A percentile compares a stretch with the other conserved stretches of the same genome.
These are phyloP conservation scores for Fremontodendron californicum DNA, from an alignment of 345 rosid species.

Conservation along the genomic window DNA sequence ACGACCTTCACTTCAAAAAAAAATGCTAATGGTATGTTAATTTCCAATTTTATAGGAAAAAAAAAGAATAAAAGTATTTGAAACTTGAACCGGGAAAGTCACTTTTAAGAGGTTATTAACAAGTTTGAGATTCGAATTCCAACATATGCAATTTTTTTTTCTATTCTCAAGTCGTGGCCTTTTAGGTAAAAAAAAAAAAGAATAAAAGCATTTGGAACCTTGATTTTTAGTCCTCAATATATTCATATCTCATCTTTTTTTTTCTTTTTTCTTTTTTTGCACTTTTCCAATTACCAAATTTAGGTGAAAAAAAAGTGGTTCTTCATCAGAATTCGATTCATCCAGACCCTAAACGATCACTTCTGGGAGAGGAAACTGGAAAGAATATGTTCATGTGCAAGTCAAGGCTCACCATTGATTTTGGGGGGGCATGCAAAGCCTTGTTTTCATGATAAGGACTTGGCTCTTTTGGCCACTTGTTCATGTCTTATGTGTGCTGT, in stretches of 20 bases:
- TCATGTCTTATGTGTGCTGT: not conserved
- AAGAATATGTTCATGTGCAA: not conserved
- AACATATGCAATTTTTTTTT: too few species aligned
- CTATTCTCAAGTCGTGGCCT: too few species aligned
- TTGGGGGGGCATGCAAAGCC: not conserved
- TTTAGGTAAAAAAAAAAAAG: too few species aligned
- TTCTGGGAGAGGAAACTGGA: too few species aligned
- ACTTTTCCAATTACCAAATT: not conserved
- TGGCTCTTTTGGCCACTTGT: not conserved
- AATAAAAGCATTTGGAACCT: too few species aligned
- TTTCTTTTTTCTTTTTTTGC: not conserved
- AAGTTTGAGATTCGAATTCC: too few species aligned
- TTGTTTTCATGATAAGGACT: not conserved
- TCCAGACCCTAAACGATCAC: not conserved
- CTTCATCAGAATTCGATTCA: constrained; percentile 9
- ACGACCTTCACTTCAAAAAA: not conserved
- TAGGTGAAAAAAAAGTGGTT: not conserved
- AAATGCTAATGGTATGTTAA: too few species aligned
- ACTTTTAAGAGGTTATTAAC: too few species aligned
- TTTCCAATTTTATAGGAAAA: not conserved
- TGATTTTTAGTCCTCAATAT: not conserved
- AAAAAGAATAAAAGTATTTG: not conserved
- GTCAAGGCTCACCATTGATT: not conserved
- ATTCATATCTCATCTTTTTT: not conserved
- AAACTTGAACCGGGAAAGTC: too few species aligned